Evolutionary conservation across 23 red algal species (phyloP).

Genomic region (Agarophyton chilense): DNA sequence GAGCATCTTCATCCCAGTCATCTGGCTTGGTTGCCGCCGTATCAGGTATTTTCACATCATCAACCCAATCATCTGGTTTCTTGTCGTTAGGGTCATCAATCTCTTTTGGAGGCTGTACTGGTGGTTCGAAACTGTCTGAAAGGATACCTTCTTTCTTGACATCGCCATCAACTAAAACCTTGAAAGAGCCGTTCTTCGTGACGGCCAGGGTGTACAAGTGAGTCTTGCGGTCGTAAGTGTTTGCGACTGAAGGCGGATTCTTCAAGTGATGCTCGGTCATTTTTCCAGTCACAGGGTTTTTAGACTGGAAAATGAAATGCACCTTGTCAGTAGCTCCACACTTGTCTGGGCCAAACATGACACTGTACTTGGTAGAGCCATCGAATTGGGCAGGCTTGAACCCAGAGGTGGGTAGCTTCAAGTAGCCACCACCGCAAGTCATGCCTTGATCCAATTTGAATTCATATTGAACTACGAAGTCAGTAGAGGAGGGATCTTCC

Average conservation of each 20-base stretch:
- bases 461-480: constrained; percentile 94
- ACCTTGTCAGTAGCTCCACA: constrained; percentile 97
- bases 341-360: constrained; percentile 99
- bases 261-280: constrained; percentile 89
- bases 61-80: constrained; percentile 98
- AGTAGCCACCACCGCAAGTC: constrained; percentile 94
- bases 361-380: constrained; percentile 70
- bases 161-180: constrained; percentile 82
- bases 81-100: constrained; percentile 97
- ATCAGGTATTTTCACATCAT: constrained; percentile 86
- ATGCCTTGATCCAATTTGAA: constrained; percentile 88
- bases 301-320: constrained; percentile 96
- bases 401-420: constrained; percentile 84
- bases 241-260: constrained; percentile 78
- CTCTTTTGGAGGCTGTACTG: constrained; percentile 89
- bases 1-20: constrained; percentile 99
- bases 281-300: constrained; percentile 83
- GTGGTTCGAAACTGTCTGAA: constrained; percentile 90
- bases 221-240: constrained; percentile 74
- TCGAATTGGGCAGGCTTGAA: constrained; percentile 56
- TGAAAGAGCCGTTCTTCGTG: constrained; percentile 73
- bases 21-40: constrained; percentile 90
- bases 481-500: constrained; percentile 35
- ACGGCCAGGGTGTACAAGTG: constrained; percentile 96
- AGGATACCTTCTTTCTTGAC: constrained; percentile 75